These are phyloP conservation scores for Backusella circina DNA, from an alignment of 192 early-diverging fungal species.

Conservation along the genomic window DNA sequence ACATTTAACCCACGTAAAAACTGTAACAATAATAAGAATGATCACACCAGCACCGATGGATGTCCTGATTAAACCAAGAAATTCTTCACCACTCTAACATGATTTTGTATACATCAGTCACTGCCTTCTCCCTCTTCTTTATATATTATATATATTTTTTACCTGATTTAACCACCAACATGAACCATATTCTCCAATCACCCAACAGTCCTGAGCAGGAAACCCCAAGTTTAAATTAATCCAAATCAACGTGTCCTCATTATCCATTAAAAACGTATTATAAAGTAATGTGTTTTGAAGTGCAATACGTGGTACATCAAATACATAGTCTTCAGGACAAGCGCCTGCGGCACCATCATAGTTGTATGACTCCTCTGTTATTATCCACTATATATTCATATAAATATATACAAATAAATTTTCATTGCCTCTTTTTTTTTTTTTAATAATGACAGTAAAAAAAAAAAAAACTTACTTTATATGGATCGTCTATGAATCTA, in stretches of 20 bases:
- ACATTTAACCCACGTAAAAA: slow-evolving; percentile 31
- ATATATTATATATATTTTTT: too few relatives aligned
- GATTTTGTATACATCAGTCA: background rate
- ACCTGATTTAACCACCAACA: slow-evolving; percentile 28
- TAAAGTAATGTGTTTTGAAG: slow-evolving; percentile 12
- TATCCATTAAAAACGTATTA: background rate
- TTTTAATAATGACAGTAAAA: too few relatives aligned
- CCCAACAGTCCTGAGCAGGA: slow-evolving; percentile 21
- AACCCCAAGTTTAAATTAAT: slow-evolving; percentile 18
- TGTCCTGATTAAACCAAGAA: slow-evolving; percentile 18
- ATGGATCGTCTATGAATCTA: background rate
- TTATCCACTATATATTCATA: slow-evolving; percentile 10
- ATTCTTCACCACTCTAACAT: background rate
- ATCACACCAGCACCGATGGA: slow-evolving; percentile 25
- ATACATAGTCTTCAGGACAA: slow-evolving; percentile 14
- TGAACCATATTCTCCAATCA: slow-evolving; percentile 13
- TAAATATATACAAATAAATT: too few relatives aligned
- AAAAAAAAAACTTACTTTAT: background rate
- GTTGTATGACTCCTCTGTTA: slow-evolving; percentile 4
- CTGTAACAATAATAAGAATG: slow-evolving; percentile 18
- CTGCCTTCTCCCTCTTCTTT: background rate
- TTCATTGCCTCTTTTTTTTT: too few relatives aligned
- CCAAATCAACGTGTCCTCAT: slow-evolving; percentile 10
- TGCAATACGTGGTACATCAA: slow-evolving; percentile 14
- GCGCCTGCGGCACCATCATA: slow-evolving; percentile 12